Evolutionary conservation across 2,329 filamentous ascomycete species (phyloP), one percentile per base, ranked within the genome.

Genomic region (Penicillium corylophilum): DNA sequence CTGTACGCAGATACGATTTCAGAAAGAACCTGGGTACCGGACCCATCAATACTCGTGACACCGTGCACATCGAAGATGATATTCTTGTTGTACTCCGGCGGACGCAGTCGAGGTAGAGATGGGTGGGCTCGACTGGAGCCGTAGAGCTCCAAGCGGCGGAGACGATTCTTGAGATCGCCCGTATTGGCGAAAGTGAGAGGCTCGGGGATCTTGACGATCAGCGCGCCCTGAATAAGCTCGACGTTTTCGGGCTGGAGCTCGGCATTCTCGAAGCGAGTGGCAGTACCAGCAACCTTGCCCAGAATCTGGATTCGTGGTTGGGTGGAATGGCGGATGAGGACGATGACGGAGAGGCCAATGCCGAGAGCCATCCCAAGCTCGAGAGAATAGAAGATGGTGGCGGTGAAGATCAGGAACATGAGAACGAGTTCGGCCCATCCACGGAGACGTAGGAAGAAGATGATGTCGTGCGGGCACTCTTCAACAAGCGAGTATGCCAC

Each of bases 131-230:
- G 79, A 41, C 79, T 86, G 0, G 90, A 93, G n/a, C 94, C 94
- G 65, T 97, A 96, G 20, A 91, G 81, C 71, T 97, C 94, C 1
- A 99, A 79, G 6, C 94, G 79, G 5, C 88, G 81, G 10, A 99
- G 79, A 4, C 94, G 82, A 46, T 86, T 87, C 71, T 95, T 95
- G 40, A 99, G 77, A 61, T 94, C 89, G 42, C 92, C 94, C 0
- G 94, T 97, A 70, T 99, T 99, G 66, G 93, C 93, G 70, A 99
- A 99, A 0, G 93, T 97, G 45, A 99, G 77, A 0, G 94, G 94
- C 68, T 99, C 94, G 0, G 94, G 93, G 49, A 99, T 97, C 77
- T 97, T 97, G 64, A 97, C 90, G 54, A 99, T 96, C 9, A 99
- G 77, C 54, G 89, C 95, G 15, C 93, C 90, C 59, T 96, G 92